A percentile compares a stretch with the other conserved stretches of the same genome.
These are phyloP conservation scores for Herpetospermum pedunculosum DNA, from an alignment of 306 rosid genomes.

Conservation along the genomic window DNA sequence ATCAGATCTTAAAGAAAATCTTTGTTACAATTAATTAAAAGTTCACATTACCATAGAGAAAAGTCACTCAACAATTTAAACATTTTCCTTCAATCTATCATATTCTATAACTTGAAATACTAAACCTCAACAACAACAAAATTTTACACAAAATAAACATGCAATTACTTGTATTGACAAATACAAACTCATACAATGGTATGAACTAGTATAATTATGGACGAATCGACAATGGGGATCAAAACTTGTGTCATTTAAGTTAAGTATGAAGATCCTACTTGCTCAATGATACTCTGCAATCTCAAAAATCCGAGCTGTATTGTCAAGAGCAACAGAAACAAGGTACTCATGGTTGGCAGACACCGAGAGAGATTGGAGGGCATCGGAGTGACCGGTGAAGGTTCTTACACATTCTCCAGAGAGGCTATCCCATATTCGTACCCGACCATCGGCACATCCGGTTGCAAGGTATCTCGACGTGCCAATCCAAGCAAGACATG, in stretches of 20 bases:
- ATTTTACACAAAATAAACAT: not conserved
- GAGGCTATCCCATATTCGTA: conserved; percentile 71
- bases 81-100: not conserved
- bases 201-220: not conserved
- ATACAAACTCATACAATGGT: not conserved
- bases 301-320: conserved; percentile 75
- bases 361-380: conserved; percentile 51
- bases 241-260: not conserved
- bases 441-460: conserved; percentile 69
- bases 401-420: conserved; percentile 66
- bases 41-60: not conserved
- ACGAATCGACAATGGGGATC: not conserved
- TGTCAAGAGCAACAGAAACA: conserved; percentile 62
- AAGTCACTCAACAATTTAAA: too few species aligned
- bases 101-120: not conserved
- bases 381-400: conserved; percentile 50
- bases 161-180: not conserved
- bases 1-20: too few species aligned
- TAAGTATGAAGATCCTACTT: not conserved
- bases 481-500: conserved; percentile 76
- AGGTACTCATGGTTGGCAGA: conserved; percentile 51
- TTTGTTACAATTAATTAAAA: too few species aligned
- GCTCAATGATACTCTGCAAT: conserved; percentile 33
- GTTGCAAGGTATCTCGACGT: conserved; percentile 41
- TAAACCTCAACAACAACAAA: not conserved